Conservation (phyloP, 1,284 basidiomycete species). For the Phellopilus nigrolimitatus region DNA sequence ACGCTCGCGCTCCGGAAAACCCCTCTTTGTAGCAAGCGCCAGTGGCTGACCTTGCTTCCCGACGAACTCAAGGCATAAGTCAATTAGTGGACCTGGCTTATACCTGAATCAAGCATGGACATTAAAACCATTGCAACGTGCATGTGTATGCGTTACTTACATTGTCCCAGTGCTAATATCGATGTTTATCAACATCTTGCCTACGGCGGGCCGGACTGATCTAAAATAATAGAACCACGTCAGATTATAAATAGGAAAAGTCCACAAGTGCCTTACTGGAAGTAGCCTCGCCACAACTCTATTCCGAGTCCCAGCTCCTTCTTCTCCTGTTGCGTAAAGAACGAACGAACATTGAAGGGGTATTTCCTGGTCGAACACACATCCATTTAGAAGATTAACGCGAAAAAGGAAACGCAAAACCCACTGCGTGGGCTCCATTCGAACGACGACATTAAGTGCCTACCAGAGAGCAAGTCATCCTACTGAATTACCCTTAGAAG, state of each 20-base stretch:
- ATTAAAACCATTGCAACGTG: neutral
- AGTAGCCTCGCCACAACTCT: slow-evolving; percentile 69
- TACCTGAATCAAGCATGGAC: slow-evolving; percentile 38
- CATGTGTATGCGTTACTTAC: slow-evolving; percentile 26
- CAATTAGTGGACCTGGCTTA: slow-evolving; percentile 45
- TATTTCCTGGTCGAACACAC: slow-evolving; percentile 35
- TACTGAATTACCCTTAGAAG: too few relatives aligned
- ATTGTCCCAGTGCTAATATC: slow-evolving; percentile 75
- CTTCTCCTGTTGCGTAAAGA: slow-evolving; percentile 64
- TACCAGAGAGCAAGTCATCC: slow-evolving; percentile 25
- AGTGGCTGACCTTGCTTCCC: slow-evolving; percentile 35
- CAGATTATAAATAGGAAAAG: neutral
- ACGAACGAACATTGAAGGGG: slow-evolving; percentile 71
- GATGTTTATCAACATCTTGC: slow-evolving; percentile 67
- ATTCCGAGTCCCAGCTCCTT: slow-evolving; percentile 64
- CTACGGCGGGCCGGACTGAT: slow-evolving; percentile 60
- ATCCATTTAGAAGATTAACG: neutral
- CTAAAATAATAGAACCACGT: slow-evolving; percentile 14
- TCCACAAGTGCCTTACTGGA: slow-evolving; percentile 41
- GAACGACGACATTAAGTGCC: slow-evolving; percentile 71
- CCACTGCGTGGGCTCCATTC: slow-evolving; percentile 62
- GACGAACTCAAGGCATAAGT: slow-evolving; percentile 55
- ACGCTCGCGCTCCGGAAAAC: slow-evolving; percentile 53
- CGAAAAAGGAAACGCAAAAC: slow-evolving; percentile 19
- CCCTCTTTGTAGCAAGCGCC: slow-evolving; percentile 38